Percentiles rank a stretch among this genome's conserved stretches.
phyloP scores from a whole-genome alignment of 148 eudicot genomes.

The Gaultheria prostrata region DNA sequence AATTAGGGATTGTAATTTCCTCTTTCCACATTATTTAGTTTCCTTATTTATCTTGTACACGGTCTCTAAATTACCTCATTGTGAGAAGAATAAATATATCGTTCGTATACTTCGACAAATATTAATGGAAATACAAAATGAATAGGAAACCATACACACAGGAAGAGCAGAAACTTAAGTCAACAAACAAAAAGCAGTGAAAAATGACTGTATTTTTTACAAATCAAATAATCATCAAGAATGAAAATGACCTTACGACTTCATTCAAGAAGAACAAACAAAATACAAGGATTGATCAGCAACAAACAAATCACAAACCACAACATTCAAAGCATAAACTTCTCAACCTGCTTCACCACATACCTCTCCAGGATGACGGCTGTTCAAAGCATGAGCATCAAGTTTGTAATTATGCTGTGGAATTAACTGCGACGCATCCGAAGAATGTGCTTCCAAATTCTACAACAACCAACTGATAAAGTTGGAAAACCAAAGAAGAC shows the following conservation, averaged over 20 bases:
- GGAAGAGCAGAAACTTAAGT: neutral
- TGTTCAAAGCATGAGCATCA: conserved; percentile 86
- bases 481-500: conserved; percentile 21
- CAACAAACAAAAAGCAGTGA: neutral
- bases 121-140: neutral
- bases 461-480: conserved; percentile 24
- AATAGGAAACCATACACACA: neutral
- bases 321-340: neutral
- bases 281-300: neutral
- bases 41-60: too few species aligned
- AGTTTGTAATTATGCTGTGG: conserved; percentile 99
- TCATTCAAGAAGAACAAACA: neutral
- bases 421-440: conserved; percentile 78
- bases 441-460: conserved; percentile 67
- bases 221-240: neutral
- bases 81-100: too few species aligned
- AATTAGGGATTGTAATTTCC: too few species aligned
- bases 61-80: too few species aligned
- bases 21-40: too few species aligned
- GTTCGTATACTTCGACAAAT: too few species aligned
- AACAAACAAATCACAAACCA: neutral
- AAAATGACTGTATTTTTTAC: neutral
- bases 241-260: neutral
- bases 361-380: conserved; percentile 99
- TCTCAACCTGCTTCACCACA: conserved; percentile 15